These are phyloP conservation scores for Boletellus emodensis DNA, from an alignment of 768 basidiomycete genomes.

Conservation along the genomic window DNA sequence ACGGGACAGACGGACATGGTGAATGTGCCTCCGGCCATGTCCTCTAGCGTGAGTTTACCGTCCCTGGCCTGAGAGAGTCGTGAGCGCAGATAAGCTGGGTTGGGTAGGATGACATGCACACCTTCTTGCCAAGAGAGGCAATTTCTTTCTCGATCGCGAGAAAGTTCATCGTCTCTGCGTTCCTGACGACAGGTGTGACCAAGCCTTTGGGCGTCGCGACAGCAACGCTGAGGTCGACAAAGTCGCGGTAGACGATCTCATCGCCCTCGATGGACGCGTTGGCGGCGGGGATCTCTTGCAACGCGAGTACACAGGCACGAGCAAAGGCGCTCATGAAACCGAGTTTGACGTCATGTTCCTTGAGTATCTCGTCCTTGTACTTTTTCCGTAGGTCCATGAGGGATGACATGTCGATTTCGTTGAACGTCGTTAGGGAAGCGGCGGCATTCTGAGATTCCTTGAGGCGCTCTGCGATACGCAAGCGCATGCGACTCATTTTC, in stretches of 20 bases:
- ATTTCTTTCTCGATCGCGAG: constrained; percentile 94
- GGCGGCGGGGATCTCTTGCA: constrained; percentile 89
- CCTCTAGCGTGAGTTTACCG: constrained; percentile 91
- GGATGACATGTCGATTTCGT: constrained; percentile 99
- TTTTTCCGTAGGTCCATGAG: constrained; percentile 89
- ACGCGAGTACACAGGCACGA: constrained; percentile 74
- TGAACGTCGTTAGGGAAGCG: constrained; percentile 96
- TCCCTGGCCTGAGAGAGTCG: constrained; percentile 62
- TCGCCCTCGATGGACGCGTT: constrained; percentile 95
- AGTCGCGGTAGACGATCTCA: constrained; percentile 89
- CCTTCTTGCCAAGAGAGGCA: constrained; percentile 86
- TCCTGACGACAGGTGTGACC: constrained; percentile 93
- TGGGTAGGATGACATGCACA: constrained; percentile 18
- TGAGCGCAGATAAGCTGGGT: constrained; percentile 6
- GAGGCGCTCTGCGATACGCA: constrained; percentile 93
- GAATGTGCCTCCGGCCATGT: constrained; percentile 98
- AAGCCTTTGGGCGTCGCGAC: constrained; percentile 97
- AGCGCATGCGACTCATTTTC: constrained; percentile 99
- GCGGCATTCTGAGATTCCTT: constrained; percentile 98
- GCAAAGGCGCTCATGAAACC: constrained; percentile 99
- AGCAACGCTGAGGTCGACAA: constrained; percentile 90
- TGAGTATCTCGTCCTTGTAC: constrained; percentile 89
- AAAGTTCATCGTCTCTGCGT: constrained; percentile 82
- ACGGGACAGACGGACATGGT: constrained; percentile 67
- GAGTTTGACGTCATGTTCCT: constrained; percentile 92